A percentile compares a stretch with the other conserved stretches of the same genome.
These are phyloP conservation scores for Aspergillus taichungensis DNA, from an alignment of 495 filamentous ascomycete genomes.

Conservation along the genomic window DNA sequence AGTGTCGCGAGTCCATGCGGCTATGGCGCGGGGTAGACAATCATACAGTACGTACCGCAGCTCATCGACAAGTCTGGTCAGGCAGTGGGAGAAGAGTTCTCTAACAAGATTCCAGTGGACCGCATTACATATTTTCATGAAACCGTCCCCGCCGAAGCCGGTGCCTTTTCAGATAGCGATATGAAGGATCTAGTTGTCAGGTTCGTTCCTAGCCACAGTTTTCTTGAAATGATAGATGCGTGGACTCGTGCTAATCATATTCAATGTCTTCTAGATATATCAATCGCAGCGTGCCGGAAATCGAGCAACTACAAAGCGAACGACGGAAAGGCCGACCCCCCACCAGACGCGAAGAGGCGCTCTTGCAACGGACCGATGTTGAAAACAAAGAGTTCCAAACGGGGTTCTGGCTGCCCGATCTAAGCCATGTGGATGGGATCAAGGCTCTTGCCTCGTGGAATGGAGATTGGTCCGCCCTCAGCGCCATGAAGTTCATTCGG, in stretches of 20 bases:
- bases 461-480: slow-evolving; percentile 51
- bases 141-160: slow-evolving; percentile 42
- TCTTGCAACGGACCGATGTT: slow-evolving; percentile 57
- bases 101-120: slow-evolving; percentile 44
- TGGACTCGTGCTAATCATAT: neutral
- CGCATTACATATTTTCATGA: slow-evolving; percentile 66
- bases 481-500: slow-evolving; percentile 52
- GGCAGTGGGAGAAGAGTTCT: neutral
- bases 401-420: slow-evolving; percentile 70
- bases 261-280: slow-evolving; percentile 51
- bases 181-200: slow-evolving; percentile 54
- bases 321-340: slow-evolving; percentile 76
- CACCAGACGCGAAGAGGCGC: slow-evolving; percentile 63
- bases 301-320: slow-evolving; percentile 60
- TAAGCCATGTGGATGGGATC: slow-evolving; percentile 46
- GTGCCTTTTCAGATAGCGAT: slow-evolving; percentile 47
- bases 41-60: slow-evolving; percentile 44
- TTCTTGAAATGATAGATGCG: neutral
- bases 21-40: slow-evolving; percentile 56
- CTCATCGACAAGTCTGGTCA: neutral
- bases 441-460: slow-evolving; percentile 49
- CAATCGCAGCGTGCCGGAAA: slow-evolving; percentile 67
- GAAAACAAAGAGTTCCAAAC: slow-evolving; percentile 76
- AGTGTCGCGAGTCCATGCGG: slow-evolving; percentile 53
- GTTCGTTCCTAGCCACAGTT: slow-evolving; percentile 30